phyloP scores from a whole-genome alignment of 257 asterid species.

The Petunia secreta region DNA sequence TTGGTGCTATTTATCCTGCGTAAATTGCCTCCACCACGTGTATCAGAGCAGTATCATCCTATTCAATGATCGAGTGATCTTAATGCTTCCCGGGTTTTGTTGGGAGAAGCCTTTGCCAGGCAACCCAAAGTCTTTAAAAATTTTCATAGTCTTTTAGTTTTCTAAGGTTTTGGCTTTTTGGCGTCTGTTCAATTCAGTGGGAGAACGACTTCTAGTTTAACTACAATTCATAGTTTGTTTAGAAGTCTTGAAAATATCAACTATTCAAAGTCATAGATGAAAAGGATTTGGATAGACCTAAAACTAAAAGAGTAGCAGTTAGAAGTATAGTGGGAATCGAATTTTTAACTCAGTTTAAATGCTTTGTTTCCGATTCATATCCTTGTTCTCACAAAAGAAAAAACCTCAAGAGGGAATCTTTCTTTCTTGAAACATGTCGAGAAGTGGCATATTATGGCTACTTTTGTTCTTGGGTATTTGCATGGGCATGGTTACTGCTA shows the following conservation, averaged over 20 bases:
- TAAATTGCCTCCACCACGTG: constrained; percentile 69
- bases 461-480: not conserved
- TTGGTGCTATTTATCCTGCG: constrained; percentile 75
- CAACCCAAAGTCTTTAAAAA: not conserved
- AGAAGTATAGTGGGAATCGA: not conserved
- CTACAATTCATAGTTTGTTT: not conserved
- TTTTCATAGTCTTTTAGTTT: not conserved
- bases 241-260: constrained; percentile 3
- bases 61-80: constrained; percentile 38
- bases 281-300: constrained; percentile 13
- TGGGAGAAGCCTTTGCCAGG: not conserved
- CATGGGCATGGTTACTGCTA: not conserved
- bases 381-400: not conserved
- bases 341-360: not conserved
- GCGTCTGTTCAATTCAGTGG: not conserved
- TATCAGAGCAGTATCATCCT: constrained; percentile 68
- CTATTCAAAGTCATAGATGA: not conserved
- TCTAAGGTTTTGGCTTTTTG: not conserved
- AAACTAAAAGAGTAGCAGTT: not conserved
- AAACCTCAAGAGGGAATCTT: not conserved
- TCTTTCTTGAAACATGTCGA: not conserved
- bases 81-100: constrained; percentile 17
- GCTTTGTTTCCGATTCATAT: not conserved
- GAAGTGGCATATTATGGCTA: not conserved
- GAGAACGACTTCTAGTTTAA: not conserved